Evolutionary conservation across 2,329 filamentous ascomycete species (phyloP).

Genomic region (Botryotinia narcissicola): DNA sequence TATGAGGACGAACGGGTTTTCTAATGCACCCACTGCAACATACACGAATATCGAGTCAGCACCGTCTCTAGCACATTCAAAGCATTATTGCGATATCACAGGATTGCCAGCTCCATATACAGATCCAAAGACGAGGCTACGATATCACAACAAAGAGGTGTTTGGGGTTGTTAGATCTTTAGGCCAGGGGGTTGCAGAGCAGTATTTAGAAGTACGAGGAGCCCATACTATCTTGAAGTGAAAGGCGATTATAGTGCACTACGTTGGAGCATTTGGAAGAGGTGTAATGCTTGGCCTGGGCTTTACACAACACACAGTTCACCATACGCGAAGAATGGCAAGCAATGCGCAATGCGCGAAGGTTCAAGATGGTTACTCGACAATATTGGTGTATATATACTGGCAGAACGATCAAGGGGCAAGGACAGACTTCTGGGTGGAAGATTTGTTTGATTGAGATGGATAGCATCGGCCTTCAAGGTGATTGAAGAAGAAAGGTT

Average conservation of each 20-base stretch:
- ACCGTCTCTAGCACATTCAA: constrained; percentile 79
- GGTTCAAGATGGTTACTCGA: not conserved
- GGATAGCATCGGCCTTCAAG: not conserved
- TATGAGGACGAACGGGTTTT: constrained; percentile 46
- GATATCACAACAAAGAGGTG: constrained; percentile 91
- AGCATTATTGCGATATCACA: constrained; percentile 94
- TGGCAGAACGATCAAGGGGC: not conserved
- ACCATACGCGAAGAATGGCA: not conserved
- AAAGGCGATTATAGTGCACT: constrained; percentile 17
- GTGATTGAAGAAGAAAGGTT: not conserved
- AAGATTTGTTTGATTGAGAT: not conserved
- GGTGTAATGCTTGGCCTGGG: not conserved
- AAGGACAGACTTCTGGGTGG: not conserved
- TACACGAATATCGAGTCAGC: constrained; percentile 98
- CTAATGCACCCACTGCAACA: constrained; percentile 65
- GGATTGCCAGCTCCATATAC: constrained; percentile 88
- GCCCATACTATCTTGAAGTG: constrained; percentile 72
- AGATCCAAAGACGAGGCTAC: constrained; percentile 89
- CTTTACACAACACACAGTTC: not conserved
- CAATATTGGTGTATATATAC: constrained; percentile 3
- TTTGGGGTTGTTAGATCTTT: constrained; percentile 79
- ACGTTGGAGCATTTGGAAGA: constrained; percentile 1
- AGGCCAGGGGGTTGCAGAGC: constrained; percentile 79
- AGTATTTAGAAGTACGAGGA: constrained; percentile 83
- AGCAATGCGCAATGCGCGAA: not conserved